These are phyloP conservation scores for Globisporangium alternatum DNA, from an alignment of 352 stramenopile genomes.

Conservation along the genomic window DNA sequence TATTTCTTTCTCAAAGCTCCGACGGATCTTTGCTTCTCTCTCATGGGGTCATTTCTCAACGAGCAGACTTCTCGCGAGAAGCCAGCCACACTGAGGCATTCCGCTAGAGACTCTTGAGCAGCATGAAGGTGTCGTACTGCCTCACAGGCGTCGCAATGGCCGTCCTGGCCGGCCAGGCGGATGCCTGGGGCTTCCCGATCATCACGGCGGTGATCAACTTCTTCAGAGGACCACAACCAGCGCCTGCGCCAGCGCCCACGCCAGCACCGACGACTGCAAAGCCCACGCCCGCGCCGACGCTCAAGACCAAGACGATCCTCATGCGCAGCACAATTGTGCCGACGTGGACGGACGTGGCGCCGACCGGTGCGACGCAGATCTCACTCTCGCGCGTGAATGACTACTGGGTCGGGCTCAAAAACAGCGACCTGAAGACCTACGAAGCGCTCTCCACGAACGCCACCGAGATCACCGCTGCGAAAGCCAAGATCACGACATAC, in stretches of 20 bases:
- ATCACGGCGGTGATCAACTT: not conserved
- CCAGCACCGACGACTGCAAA: not conserved
- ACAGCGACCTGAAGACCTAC: slow-evolving; percentile 7
- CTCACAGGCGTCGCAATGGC: slow-evolving; percentile 4
- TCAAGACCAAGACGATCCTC: slow-evolving; percentile 8
- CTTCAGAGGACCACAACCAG: not conserved
- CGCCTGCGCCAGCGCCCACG: not conserved
- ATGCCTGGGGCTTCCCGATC: slow-evolving; percentile 6
- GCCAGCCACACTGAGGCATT: not conserved
- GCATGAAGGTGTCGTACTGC: slow-evolving; percentile 14
- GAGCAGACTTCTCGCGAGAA: not conserved
- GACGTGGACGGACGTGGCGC: slow-evolving; percentile 10
- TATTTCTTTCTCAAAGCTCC: not conserved
- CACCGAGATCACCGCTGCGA: not conserved
- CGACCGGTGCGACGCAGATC: slow-evolving; percentile 4
- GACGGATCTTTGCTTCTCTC: not conserved
- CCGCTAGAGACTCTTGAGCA: not conserved
- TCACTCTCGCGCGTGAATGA: slow-evolving; percentile 1
- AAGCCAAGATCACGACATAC: slow-evolving; percentile 3
- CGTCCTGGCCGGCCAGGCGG: not conserved
- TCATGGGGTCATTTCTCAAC: not conserved
- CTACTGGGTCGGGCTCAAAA: slow-evolving; percentile 7
- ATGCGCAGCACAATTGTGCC: slow-evolving; percentile 10
- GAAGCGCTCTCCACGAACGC: not conserved
- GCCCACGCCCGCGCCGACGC: not conserved